A percentile compares a stretch with the other conserved stretches of the same genome.
Evolutionary conservation across 1,139 yeast species (phyloP).

Genomic region (Hyphopichia burtonii): DNA sequence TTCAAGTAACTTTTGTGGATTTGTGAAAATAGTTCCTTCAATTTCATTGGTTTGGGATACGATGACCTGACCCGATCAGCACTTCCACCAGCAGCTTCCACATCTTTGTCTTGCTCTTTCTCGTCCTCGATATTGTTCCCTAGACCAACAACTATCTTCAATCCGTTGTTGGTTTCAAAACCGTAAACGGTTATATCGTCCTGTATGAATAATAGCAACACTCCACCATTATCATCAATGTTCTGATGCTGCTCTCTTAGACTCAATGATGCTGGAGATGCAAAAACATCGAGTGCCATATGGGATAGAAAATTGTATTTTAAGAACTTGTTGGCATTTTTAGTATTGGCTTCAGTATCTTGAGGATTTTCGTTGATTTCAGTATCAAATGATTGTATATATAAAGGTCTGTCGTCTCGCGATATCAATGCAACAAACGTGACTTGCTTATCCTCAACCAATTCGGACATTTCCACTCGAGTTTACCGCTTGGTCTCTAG

Average conservation of each 20-base stretch:
- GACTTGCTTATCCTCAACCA: constrained; percentile 13
- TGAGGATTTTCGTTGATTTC: constrained; percentile 7
- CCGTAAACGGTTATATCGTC: constrained; percentile 65
- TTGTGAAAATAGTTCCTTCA: constrained; percentile 35
- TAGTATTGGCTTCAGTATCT: constrained; percentile 11
- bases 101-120: not conserved
- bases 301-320: constrained; percentile 64
- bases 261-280: constrained; percentile 47
- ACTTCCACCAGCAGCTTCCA: not conserved
- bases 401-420: constrained; percentile 56
- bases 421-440: constrained; percentile 55
- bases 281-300: constrained; percentile 64
- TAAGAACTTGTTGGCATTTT: constrained; percentile 43
- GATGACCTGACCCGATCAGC: not conserved
- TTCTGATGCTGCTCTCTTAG: constrained; percentile 42
- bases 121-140: constrained; percentile 6
- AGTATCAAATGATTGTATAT: constrained; percentile 51
- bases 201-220: constrained; percentile 52
- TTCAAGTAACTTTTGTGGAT: constrained; percentile 51
- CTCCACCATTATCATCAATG: constrained; percentile 23
- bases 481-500: no score
- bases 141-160: constrained; percentile 57
- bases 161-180: constrained; percentile 58
- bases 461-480: not conserved
- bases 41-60: constrained; percentile 1